phyloP scores from a whole-genome alignment of 257 asterid species.

The Dorcoceras hygrometricum region DNA sequence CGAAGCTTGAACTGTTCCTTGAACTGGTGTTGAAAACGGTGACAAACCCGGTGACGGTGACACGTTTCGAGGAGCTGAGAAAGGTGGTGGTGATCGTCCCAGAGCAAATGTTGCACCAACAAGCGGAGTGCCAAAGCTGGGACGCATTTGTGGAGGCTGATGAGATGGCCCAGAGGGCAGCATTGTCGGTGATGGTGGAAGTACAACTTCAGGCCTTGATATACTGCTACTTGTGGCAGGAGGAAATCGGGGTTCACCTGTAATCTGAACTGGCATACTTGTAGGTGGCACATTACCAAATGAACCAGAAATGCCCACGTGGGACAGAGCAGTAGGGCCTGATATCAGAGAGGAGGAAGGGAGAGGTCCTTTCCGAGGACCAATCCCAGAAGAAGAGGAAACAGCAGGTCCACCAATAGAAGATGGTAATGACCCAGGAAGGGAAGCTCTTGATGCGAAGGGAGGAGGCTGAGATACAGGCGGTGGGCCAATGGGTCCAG shows the following conservation, averaged over 20 bases:
- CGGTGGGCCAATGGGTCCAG: slow-evolving; percentile 63
- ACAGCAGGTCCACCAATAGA: slow-evolving; percentile 45
- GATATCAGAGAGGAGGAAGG: slow-evolving; percentile 46
- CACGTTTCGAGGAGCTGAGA: slow-evolving; percentile 46
- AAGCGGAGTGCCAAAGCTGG: slow-evolving; percentile 75
- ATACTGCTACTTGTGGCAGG: slow-evolving; percentile 42
- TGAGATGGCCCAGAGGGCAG: slow-evolving; percentile 42
- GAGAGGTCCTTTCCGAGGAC: slow-evolving; percentile 63
- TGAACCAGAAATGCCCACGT: slow-evolving; percentile 34
- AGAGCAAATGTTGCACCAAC: slow-evolving; percentile 50
- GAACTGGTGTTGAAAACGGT: slow-evolving; percentile 55
- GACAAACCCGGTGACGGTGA: slow-evolving; percentile 68
- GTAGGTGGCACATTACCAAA: slow-evolving; percentile 69
- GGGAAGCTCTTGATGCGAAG: slow-evolving; percentile 72
- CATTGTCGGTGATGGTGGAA: slow-evolving; percentile 51
- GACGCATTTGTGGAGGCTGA: slow-evolving; percentile 56
- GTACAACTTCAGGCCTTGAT: slow-evolving; percentile 55
- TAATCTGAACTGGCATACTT: slow-evolving; percentile 43
- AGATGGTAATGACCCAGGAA: slow-evolving; percentile 62
- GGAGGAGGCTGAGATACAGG: slow-evolving; percentile 68
- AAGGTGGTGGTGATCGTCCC: slow-evolving; percentile 62
- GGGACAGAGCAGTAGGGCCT: slow-evolving; percentile 44
- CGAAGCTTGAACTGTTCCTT: slow-evolving; percentile 48
- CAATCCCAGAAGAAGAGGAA: slow-evolving; percentile 41
- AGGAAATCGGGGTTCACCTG: slow-evolving; percentile 60